A percentile compares a stretch with the other conserved stretches of the same genome.
Evolutionary conservation across 371 early-diverging fungal species (phyloP).

Genomic region (Actinomucor elegans): DNA sequence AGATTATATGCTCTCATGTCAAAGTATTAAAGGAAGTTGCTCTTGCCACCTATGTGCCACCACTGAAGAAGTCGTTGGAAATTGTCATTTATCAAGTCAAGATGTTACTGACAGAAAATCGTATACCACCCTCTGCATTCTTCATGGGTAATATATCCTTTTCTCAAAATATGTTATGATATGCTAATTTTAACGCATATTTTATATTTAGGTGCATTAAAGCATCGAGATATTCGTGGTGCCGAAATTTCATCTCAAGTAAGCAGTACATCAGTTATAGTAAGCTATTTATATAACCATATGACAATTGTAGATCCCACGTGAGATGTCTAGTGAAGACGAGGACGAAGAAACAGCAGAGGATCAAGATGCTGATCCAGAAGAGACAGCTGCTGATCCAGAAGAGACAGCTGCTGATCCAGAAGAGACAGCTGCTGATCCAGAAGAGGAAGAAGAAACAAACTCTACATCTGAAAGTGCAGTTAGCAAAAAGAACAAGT

Average conservation of each 20-base stretch:
- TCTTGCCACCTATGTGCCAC: slow-evolving; percentile 69
- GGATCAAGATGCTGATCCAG: slow-evolving; percentile 2
- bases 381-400: neutral
- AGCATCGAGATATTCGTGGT: slow-evolving; percentile 75
- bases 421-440: neutral
- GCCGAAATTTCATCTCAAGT: slow-evolving; percentile 76
- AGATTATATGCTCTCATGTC: slow-evolving; percentile 79
- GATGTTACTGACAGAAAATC: slow-evolving; percentile 70
- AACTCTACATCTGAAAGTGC: neutral
- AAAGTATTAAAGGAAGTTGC: slow-evolving; percentile 68
- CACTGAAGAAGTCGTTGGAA: slow-evolving; percentile 72
- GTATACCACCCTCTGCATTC: slow-evolving; percentile 58
- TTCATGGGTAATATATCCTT: slow-evolving; percentile 57
- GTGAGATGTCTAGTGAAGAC: slow-evolving; percentile 16
- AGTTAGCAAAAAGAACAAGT: neutral
- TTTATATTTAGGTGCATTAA: slow-evolving; percentile 53
- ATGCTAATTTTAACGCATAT: neutral
- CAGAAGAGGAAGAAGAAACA: neutral
- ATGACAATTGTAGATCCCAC: slow-evolving; percentile 27
- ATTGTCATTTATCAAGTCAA: slow-evolving; percentile 77
- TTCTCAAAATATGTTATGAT: neutral
- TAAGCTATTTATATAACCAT: neutral
- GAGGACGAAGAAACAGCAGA: slow-evolving; percentile 17
- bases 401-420: neutral
- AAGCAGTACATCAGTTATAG: neutral